These are phyloP conservation scores for Lizonia empirigonia DNA, from an alignment of 2,329 filamentous ascomycete genomes.

Conservation along the genomic window DNA sequence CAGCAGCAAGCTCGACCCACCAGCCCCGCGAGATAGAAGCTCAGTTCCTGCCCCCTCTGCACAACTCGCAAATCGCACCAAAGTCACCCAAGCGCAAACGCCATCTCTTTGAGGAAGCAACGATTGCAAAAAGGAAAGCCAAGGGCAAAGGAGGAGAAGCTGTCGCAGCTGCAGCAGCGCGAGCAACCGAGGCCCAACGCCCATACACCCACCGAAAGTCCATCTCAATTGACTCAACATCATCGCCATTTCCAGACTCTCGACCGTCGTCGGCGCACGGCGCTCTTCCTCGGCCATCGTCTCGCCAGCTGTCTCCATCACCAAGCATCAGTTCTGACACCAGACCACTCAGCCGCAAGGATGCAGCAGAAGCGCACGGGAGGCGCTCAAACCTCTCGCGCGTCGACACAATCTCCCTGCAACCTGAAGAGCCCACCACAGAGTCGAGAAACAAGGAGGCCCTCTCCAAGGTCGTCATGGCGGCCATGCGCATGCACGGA, in stretches of 20 bases:
- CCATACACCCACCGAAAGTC: slow-evolving; percentile 42
- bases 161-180: slow-evolving; percentile 51
- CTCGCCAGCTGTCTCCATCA: slow-evolving; percentile 38
- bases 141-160: slow-evolving; percentile 51
- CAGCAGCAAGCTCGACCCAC: neutral
- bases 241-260: slow-evolving; percentile 26
- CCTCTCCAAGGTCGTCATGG: slow-evolving; percentile 57
- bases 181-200: slow-evolving; percentile 34
- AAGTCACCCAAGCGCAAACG: slow-evolving; percentile 50
- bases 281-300: slow-evolving; percentile 27
- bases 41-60: slow-evolving; percentile 41
- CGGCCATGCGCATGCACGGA: slow-evolving; percentile 60
- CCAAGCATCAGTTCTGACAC: slow-evolving; percentile 42
- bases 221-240: slow-evolving; percentile 37
- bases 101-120: slow-evolving; percentile 56
- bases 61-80: slow-evolving; percentile 29
- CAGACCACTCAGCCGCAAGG: slow-evolving; percentile 41
- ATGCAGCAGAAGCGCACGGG: slow-evolving; percentile 27
- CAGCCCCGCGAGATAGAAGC: slow-evolving; percentile 27
- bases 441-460: slow-evolving; percentile 57
- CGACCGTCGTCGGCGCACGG: slow-evolving; percentile 35
- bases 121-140: slow-evolving; percentile 50
- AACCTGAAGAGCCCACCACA: slow-evolving; percentile 41
- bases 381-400: slow-evolving; percentile 43
- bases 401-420: slow-evolving; percentile 40